phyloP scores from a whole-genome alignment of 1,284 basidiomycete genomes.

The Rhodotorula sp. region DNA sequence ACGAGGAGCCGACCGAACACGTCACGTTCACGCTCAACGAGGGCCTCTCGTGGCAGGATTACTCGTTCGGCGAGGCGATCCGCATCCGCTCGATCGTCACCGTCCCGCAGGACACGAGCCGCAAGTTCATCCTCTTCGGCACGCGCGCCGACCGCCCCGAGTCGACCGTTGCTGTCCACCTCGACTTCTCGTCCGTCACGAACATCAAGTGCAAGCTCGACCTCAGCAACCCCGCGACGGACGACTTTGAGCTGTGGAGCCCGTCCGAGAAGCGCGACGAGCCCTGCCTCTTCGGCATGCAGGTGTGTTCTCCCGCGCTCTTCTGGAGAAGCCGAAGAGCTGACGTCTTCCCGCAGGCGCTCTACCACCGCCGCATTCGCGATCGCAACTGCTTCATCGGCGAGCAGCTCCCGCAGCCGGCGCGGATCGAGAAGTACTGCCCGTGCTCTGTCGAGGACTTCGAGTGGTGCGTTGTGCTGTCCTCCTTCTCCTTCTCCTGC shows the following conservation, averaged over 20 bases:
- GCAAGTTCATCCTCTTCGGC: constrained; percentile 86
- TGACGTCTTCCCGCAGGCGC: constrained; percentile 59
- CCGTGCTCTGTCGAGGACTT: constrained; percentile 74
- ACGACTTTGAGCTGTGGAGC: constrained; percentile 95
- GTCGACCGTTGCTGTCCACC: constrained; percentile 70
- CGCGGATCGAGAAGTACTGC: constrained; percentile 69
- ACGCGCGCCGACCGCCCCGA: constrained; percentile 59
- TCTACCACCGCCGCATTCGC: constrained; percentile 83
- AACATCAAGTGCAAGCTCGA: constrained; percentile 68
- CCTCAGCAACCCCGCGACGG: constrained; percentile 68
- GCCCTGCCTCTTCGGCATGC: constrained; percentile 79
- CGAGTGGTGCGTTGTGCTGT: constrained; percentile 69
- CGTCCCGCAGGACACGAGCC: constrained; percentile 84
- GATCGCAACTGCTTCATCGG: constrained; percentile 81
- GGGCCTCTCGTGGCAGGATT: constrained; percentile 82
- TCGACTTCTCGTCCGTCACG: constrained; percentile 85
- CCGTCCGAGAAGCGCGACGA: constrained; percentile 79
- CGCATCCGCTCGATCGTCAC: constrained; percentile 79
- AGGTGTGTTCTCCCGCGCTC: constrained; percentile 57
- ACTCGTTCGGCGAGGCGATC: constrained; percentile 78
- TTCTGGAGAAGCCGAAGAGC: too few species aligned
- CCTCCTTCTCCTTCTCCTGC: not conserved
- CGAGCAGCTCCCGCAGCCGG: constrained; percentile 59
- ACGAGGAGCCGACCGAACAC: constrained; percentile 87
- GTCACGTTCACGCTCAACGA: constrained; percentile 87